Evolutionary conservation across 495 filamentous ascomycete genomes (phyloP).

Genomic region (Lichenothelia convexa): DNA sequence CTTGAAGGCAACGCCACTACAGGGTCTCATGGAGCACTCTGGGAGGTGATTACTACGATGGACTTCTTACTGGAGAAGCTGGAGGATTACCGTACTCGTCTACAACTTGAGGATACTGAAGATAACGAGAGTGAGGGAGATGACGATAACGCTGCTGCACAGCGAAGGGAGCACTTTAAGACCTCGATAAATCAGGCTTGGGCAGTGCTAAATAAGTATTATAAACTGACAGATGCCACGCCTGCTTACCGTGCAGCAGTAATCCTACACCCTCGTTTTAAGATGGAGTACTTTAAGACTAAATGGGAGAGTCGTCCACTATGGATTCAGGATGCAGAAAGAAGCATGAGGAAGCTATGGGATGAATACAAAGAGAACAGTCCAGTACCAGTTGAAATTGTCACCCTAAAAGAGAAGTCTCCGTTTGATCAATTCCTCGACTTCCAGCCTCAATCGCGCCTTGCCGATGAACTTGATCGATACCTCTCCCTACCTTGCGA

Average conservation of each 20-base stretch:
- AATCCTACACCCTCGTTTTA: slow-evolving; percentile 3
- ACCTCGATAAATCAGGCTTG: slow-evolving; percentile 1
- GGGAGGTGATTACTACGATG: not conserved
- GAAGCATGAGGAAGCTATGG: not conserved
- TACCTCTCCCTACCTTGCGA: not conserved
- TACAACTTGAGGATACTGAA: too few species aligned
- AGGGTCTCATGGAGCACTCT: not conserved
- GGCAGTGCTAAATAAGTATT: slow-evolving; percentile 4
- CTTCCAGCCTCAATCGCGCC: not conserved
- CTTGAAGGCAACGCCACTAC: slow-evolving; percentile 2
- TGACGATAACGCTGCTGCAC: too few species aligned
- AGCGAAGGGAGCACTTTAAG: slow-evolving; percentile 1
- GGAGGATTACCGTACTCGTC: too few species aligned
- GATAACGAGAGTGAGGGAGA: too few species aligned
- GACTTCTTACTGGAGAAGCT: slow-evolving; percentile 1
- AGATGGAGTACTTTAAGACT: slow-evolving; percentile 1
- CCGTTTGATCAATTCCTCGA: not conserved
- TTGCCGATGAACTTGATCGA: not conserved
- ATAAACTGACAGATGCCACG: slow-evolving; percentile 1
- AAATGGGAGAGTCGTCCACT: slow-evolving; percentile 1
- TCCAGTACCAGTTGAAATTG: too few species aligned
- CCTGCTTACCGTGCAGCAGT: slow-evolving; percentile 3
- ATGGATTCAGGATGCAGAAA: slow-evolving; percentile 1
- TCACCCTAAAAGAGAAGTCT: too few species aligned
- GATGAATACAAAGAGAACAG: not conserved